Conservation (phyloP, 106 monocot genomes). For the Acorus calamus region DNA sequence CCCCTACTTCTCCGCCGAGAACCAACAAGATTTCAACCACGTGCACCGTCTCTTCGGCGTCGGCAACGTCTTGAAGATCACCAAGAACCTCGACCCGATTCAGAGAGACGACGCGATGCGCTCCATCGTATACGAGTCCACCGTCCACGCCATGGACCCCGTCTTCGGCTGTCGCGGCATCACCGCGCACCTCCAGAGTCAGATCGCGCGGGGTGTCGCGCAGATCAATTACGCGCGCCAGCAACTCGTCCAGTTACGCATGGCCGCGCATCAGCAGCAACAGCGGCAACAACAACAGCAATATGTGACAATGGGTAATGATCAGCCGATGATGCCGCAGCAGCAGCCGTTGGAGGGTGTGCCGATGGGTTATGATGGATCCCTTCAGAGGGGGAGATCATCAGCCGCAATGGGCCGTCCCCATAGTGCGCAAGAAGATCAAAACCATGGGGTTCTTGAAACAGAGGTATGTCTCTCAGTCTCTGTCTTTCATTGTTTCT, state of each 20-base stretch:
- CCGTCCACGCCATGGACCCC: background rate
- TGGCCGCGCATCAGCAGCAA: background rate
- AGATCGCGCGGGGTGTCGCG: background rate
- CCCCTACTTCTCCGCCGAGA: slow-evolving; percentile 61
- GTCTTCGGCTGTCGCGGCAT: background rate
- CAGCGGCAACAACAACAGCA: no score
- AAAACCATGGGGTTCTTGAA: no score
- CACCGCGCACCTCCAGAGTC: background rate
- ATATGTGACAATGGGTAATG: no score
- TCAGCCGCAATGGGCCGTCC: no score
- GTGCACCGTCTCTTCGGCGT: slow-evolving; percentile 75
- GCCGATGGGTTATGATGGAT: no score
- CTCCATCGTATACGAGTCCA: slow-evolving; percentile 3
- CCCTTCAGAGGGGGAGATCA: no score
- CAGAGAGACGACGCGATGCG: background rate
- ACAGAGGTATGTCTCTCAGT: no score
- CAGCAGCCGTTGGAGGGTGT: no score
- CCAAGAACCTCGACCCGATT: background rate
- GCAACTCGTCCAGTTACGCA: slow-evolving; percentile 3
- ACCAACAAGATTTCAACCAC: slow-evolving; percentile 40
- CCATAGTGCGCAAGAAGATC: no score
- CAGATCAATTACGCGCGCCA: background rate
- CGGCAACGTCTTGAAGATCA: slow-evolving; percentile 34
- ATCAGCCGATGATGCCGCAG: no score
- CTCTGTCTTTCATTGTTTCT: no score